Evolutionary conservation across 2,329 filamentous ascomycete species (phyloP), one percentile per base, ranked within the genome.

Genomic region (Penicillium sp.): DNA sequence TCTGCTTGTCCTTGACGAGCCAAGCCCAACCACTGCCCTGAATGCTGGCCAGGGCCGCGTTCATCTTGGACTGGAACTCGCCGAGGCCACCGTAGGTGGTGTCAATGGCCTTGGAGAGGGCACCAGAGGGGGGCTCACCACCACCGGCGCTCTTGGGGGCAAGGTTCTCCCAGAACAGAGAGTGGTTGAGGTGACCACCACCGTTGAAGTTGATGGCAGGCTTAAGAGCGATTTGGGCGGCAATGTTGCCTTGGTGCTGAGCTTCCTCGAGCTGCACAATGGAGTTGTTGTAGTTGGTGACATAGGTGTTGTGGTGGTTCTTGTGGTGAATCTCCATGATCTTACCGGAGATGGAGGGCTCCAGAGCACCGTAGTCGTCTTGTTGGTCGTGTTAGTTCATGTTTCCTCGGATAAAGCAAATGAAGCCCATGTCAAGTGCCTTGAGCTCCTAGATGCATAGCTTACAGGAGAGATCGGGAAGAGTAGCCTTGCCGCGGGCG

Each of bases 351-450:
- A 96, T 83, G 71, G 83, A 76, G 64, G 84, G 85, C 80, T 99
- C 94, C 68, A 99, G 91, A 49, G 92, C 94, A 72, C 89, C 91
- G 77, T 97, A 99, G 83, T 97, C 94, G 74, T 97, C 93, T 96
- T 63, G 11, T 14, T 24, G 31, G 34, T 10, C 14, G 31, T 22
- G 43, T 62, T 44, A 63, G 56, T 43, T 18, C 21, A 24, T 34
- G 10, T 47, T 9, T n/a, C 7, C 34, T n/a, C 7, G 13, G 34
- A 5, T 5, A n/a, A 36, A 13, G 34, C 34, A 4, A n/a, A 36
- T 1, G n/a, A 36, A 7, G n/a, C 13, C n/a, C 11, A n/a, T 36
- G 6, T 6, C n/a, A n/a, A n/a, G 6, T 27, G 34, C 6, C 13
- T n/a, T 3, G 13, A 4, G 4, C 4, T 6, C 34, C 34, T 6